Base-by-base conservation (phyloP, 345 rosid genomes). In the Firmiana major region DNA sequence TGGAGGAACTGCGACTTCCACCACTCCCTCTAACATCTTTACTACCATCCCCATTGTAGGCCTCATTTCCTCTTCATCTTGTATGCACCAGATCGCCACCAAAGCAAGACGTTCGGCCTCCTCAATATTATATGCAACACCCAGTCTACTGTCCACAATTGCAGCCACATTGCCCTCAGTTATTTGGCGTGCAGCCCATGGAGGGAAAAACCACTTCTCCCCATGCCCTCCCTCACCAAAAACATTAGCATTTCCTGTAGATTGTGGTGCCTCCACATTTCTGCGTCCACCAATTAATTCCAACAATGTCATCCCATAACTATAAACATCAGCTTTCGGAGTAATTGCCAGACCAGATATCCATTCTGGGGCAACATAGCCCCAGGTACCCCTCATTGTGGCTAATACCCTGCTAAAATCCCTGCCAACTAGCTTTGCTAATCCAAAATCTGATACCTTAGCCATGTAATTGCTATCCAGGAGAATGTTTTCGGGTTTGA, bases 171-270 rank as follows among this genome's bases (percentile, higher is more conserved):
- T 80, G 73, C 97, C 89, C 67, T 85, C 88, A 26, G 89, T 88
- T 46, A 93, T 89, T 71, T 86, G 88, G 15, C 86, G 89, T 5
- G 91, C 98, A 3, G 94, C 97, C 88, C 95, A 93, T 65, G 97
- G 98, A 42, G 98, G 97, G 85, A 91, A 90, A 83, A 93, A 93
- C 97, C 97, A 90, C 46, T 83, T 84, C 81, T 86, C 90, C 4
- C 79, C 84, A 0, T 67, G 63, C 57, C 81, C 83, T 9, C 79
- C 76, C 43, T 79, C 88, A 26, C 70, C 78, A 8, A 74, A 69
- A n/a, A 63, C 70, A 71, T 71, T 81, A 2, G 22, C 79, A 13
- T 72, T 68, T 51, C 79, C 67, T 65, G 69, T 84, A 26, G 78
- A 82, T 12, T 77, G 85, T 3, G 85, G 84, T 16, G 83, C 74